Base-by-base conservation (phyloP, 1,284 basidiomycete genomes). In the Ustilago xerochloae region DNA sequence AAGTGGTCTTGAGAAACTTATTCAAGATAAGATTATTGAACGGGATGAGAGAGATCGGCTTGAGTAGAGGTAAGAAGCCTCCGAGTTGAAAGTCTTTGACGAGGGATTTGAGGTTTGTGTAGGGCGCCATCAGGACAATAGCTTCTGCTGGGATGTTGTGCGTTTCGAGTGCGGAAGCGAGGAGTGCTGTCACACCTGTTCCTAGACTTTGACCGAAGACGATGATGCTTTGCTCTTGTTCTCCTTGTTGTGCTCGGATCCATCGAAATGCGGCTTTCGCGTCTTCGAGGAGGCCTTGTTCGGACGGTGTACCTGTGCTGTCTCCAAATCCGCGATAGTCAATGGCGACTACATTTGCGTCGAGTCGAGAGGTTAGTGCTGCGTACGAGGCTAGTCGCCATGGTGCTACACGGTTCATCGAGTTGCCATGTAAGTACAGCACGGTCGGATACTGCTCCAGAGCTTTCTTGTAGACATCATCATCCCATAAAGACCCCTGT, bases 311-410 rank as follows among this genome's bases (percentile, higher is more conserved):
- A 1, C 94, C 93, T 0, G 89, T 88, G 58, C 93, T 94, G 81
- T 98, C 94, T 0, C 87, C 95, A 78, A 92, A 98, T 0, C 95
- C 95, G n/a, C 93, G 89, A 82, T 96, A 96, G 85, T 97, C 94
- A 45, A 93, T 89, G 0, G 90, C 90, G 20, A 97, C 85, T 2
- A 97, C 90, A 81, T 96, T 97, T 16, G 88, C 88, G 20, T 87
- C 86, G 0, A 93, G 85, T 1, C 90, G 87, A 1, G 89, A 87
- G 0, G 91, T 87, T 70, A 91, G 89, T 0, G 87, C 85, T 10
- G 87, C 84, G 81, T 92, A 92, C 41, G 90, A 87, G 4, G 87
- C 87, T 10, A 92, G 86, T 9, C 93, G 90, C 52, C 87, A 88
- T 0, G 85, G 78, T 6, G 89, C 87, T 0, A 91, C 91, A 15